phyloP scores from a whole-genome alignment of 768 basidiomycete species.

The Pleurotus sapidus region DNA sequence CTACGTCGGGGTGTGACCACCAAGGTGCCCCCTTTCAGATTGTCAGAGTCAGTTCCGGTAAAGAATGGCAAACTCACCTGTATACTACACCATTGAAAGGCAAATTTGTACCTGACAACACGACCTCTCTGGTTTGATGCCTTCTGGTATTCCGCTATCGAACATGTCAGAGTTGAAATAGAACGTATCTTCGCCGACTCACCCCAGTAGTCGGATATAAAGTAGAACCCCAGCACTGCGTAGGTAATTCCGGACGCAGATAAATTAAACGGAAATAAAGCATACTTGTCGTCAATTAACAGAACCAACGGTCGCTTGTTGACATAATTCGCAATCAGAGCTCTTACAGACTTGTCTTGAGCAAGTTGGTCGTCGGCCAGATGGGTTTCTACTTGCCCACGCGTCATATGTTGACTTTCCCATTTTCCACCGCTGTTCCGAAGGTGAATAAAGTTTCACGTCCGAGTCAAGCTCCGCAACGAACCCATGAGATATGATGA shows the following conservation, averaged over 20 bases:
- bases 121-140: constrained; percentile 41
- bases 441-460: constrained; percentile 1
- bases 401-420: constrained; percentile 45
- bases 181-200: constrained; percentile 15
- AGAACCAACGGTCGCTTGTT: constrained; percentile 62
- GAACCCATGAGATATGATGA: constrained; percentile 86
- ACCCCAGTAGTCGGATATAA: constrained; percentile 73
- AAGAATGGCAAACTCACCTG: constrained; percentile 38
- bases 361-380: constrained; percentile 65
- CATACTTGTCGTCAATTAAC: constrained; percentile 73
- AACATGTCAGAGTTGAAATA: too few relatives aligned
- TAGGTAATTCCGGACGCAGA: constrained; percentile 40
- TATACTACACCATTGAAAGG: constrained; percentile 79
- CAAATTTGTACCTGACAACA: constrained; percentile 81
- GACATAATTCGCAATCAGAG: constrained; percentile 57
- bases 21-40: constrained; percentile 39
- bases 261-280: constrained; percentile 70
- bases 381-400: constrained; percentile 35
- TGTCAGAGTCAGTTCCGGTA: neutral
- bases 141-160: constrained; percentile 60
- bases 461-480: constrained; percentile 12
- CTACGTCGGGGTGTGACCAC: constrained; percentile 29
- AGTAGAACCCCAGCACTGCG: constrained; percentile 68
- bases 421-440: constrained; percentile 64
- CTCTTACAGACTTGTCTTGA: constrained; percentile 67